Evolutionary conservation across 352 stramenopile genomes (phyloP).

Genomic region (Aphanomyces euteiches): DNA sequence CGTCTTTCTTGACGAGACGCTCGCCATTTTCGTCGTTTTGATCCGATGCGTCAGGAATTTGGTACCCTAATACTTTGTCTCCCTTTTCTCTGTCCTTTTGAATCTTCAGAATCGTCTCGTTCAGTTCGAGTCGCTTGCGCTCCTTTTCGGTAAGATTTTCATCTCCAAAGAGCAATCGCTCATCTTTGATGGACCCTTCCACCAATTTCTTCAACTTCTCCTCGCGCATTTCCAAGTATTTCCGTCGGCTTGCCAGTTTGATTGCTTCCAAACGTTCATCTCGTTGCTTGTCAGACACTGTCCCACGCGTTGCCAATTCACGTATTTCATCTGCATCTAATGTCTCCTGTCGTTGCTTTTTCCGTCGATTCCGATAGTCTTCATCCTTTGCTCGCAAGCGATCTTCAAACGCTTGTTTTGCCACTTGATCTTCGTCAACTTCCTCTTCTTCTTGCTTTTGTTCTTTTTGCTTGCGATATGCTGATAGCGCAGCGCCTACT

Average conservation of each 20-base stretch:
- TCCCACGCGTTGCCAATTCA: conserved; percentile 72
- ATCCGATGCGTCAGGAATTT: conserved; percentile 95
- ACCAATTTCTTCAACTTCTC: conserved; percentile 96
- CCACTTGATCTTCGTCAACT: conserved; percentile 35
- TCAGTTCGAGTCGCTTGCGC: conserved; percentile 79
- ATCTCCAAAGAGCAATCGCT: conserved; percentile 78
- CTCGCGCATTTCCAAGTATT: conserved; percentile 97
- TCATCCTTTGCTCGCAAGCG: conserved; percentile 72
- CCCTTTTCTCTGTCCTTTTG: conserved; percentile 67
- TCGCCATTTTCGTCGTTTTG: conserved; percentile 87
- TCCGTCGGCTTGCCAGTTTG: conserved; percentile 89
- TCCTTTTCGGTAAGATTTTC: conserved; percentile 74
- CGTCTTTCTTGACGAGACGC: conserved; percentile 84
- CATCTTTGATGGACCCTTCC: conserved; percentile 75
- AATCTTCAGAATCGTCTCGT: conserved; percentile 85
- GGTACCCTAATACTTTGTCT: conserved; percentile 82
- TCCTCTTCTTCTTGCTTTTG: conserved; percentile 35
- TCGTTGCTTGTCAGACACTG: conserved; percentile 43
- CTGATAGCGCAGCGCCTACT: conserved; percentile 32
- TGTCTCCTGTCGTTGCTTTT: conserved; percentile 36
- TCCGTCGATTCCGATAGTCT: conserved; percentile 59
- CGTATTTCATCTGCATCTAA: conserved; percentile 66
- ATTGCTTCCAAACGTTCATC: conserved; percentile 70
- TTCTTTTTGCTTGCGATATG: conserved; percentile 47
- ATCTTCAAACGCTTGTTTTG: conserved; percentile 81